Evolutionary conservation across 139 green algal genomes (phyloP), one percentile per base, ranked within the genome.

Genomic region (Chlorella sp.): DNA sequence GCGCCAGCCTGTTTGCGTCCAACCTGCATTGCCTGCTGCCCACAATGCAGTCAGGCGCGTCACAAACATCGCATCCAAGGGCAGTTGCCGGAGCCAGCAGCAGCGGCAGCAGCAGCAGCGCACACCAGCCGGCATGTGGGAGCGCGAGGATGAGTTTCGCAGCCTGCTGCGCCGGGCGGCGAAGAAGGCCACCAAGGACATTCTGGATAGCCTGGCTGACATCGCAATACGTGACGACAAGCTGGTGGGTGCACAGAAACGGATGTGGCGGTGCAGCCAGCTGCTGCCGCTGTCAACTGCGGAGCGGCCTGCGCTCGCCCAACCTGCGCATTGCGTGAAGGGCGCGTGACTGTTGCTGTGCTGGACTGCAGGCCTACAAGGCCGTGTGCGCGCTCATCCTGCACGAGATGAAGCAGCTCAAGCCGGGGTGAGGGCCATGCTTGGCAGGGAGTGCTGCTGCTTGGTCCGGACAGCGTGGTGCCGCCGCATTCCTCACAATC

Each of bases 331-430:
- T 41, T 55, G 47, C 28, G n/a, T 68, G 44, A 51, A 51, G 9
- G 7, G 44, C 44, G 44, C 44, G 44, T 51, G 44, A 16, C 44
- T 51, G n/a, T n/a, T n/a, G n/a, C n/a, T n/a, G n/a, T 51, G 11
- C 51, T 4, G 9, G 51, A 21, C 28, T 80, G 85, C 86, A 93
- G 90, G 88, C 85, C 56, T 93, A 93, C 76, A 93, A 93, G 80
- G 78, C 86, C 21, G 89, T 93, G 26, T 87, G 84, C 26, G 78
- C 80, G 4, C 76, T 93, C 41, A 47, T 93, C 20, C 55, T 89
- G 39, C 86, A 87, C 34, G 85, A 93, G 83, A 62, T 93, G 73
- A 75, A 82, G 79, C 62, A 74, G 62, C 26, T 74, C 3, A 80
- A 80, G 56, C 56, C 81, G 15, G 18, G 74, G 51, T 60, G 15